Conservation (phyloP, 768 basidiomycete genomes). For the Tylopilus cervinicoccineus region DNA sequence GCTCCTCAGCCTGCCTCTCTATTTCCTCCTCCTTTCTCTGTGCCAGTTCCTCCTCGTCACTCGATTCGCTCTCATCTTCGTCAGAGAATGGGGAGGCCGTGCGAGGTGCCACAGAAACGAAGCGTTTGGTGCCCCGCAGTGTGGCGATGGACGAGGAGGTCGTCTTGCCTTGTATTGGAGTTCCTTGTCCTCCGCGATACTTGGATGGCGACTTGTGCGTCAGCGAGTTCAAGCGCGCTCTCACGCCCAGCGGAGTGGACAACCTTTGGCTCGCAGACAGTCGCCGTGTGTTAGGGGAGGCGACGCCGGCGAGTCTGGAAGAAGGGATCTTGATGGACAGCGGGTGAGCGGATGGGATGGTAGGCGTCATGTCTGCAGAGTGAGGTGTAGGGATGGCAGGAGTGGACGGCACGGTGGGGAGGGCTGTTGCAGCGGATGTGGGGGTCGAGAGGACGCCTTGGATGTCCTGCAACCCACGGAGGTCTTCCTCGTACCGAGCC, state of each 20-base stretch:
- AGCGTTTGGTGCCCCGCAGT: conserved; percentile 46
- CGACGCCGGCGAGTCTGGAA: conserved; percentile 4
- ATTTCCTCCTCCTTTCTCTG: conserved; percentile 64
- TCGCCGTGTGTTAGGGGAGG: conserved; percentile 16
- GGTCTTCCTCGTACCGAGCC: conserved; percentile 80
- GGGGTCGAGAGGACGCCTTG: conserved; percentile 54
- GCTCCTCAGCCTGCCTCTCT: conserved; percentile 62
- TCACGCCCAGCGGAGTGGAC: conserved; percentile 57
- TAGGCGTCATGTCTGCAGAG: conserved; percentile 15
- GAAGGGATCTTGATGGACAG: conserved; percentile 27
- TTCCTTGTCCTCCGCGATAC: conserved; percentile 11
- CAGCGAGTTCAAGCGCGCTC: conserved; percentile 68
- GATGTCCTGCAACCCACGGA: conserved; percentile 72
- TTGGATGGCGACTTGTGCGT: conserved; percentile 48
- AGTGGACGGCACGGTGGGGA: conserved; percentile 13
- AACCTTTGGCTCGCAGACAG: conserved; percentile 42
- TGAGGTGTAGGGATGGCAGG: conserved; percentile 10
- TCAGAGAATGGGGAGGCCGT: conserved; percentile 52
- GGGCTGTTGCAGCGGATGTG: conserved; percentile 30
- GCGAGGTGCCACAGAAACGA: conserved; percentile 31
- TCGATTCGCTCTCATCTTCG: conserved; percentile 49
- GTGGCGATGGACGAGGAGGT: conserved; percentile 72
- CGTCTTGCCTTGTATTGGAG: conserved; percentile 37
- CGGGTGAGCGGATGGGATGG: conserved; percentile 9
- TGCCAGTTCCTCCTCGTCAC: conserved; percentile 54